Evolutionary conservation across 1,139 yeast genomes (phyloP).

Genomic region (Protomyces inouyei): DNA sequence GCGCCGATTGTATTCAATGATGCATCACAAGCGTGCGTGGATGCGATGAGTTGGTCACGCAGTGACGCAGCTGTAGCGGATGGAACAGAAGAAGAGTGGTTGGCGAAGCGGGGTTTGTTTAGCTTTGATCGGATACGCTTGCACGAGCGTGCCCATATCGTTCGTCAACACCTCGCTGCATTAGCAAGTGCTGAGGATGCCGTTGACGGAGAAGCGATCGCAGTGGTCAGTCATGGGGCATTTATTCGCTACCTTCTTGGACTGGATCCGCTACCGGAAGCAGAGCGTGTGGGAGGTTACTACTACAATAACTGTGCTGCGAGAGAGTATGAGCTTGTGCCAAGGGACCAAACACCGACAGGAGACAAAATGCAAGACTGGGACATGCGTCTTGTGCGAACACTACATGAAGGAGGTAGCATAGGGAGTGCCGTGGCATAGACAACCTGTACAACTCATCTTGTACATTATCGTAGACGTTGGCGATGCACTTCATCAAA

Average conservation of each 20-base stretch:
- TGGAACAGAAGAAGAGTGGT: not conserved
- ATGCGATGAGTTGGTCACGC: not conserved
- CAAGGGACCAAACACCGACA: not conserved
- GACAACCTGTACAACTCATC: not conserved
- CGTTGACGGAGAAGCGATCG: not conserved
- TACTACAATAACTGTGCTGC: slow-evolving; percentile 11
- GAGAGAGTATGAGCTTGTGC: not conserved
- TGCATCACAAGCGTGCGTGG: not conserved
- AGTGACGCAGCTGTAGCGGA: not conserved
- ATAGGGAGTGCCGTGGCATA: not conserved
- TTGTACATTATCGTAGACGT: slow-evolving; percentile 1
- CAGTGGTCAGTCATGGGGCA: not conserved
- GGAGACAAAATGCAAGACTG: not conserved
- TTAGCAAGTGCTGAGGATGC: not conserved
- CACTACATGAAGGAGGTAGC: not conserved
- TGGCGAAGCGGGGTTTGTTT: not conserved
- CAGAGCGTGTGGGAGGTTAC: not conserved
- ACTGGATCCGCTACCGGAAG: not conserved
- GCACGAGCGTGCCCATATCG: not conserved
- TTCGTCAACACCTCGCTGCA: not conserved
- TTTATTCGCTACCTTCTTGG: slow-evolving; percentile 5
- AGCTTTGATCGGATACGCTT: not conserved
- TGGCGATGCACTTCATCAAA: slow-evolving; percentile 19
- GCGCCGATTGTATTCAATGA: not conserved
- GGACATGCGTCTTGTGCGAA: not conserved